Evolutionary conservation across 495 filamentous ascomycete species (phyloP).

Genomic region (Podospora bellae-mahoneyi): DNA sequence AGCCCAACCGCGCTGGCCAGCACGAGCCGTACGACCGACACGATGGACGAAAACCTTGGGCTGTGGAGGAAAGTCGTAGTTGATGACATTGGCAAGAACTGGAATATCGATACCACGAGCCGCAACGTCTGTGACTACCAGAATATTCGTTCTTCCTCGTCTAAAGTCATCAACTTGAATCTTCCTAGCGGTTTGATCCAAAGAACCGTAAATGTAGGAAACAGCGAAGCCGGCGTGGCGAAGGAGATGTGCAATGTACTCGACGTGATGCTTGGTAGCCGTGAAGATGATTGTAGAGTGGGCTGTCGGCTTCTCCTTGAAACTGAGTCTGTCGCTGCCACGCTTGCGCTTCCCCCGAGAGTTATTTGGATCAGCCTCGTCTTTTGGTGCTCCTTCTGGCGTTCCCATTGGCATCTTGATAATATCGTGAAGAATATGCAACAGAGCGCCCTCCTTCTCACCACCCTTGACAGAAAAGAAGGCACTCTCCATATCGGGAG

Average conservation of each 20-base stretch:
- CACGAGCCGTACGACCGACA: conserved; percentile 91
- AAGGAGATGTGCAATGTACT: conserved; percentile 78
- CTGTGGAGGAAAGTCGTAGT: conserved; percentile 96
- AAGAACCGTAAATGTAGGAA: conserved; percentile 87
- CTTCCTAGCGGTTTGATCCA: conserved; percentile 90
- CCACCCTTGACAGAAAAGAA: conserved; percentile 90
- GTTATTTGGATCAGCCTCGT: conserved; percentile 44
- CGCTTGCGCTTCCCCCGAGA: conserved; percentile 68
- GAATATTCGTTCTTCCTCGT: conserved; percentile 75
- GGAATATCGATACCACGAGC: conserved; percentile 98
- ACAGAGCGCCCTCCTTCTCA: conserved; percentile 88
- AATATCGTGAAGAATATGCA: conserved; percentile 83
- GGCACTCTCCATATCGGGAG: conserved; percentile 85
- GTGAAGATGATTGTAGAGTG: conserved; percentile 92
- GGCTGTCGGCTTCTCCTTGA: conserved; percentile 57
- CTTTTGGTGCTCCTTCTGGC: conserved; percentile 50
- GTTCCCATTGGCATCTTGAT: conserved; percentile 87
- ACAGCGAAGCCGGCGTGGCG: conserved; percentile 74
- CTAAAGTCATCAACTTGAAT: conserved; percentile 87
- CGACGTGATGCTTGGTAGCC: conserved; percentile 97
- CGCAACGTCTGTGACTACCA: conserved; percentile 97
- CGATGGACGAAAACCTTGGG: conserved; percentile 96
- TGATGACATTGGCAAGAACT: conserved; percentile 92
- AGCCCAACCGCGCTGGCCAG: conserved; percentile 87
- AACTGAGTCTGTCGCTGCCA: conserved; percentile 46